phyloP scores from a whole-genome alignment of 345 rosid genomes.

The Gossypioides kirkii region DNA sequence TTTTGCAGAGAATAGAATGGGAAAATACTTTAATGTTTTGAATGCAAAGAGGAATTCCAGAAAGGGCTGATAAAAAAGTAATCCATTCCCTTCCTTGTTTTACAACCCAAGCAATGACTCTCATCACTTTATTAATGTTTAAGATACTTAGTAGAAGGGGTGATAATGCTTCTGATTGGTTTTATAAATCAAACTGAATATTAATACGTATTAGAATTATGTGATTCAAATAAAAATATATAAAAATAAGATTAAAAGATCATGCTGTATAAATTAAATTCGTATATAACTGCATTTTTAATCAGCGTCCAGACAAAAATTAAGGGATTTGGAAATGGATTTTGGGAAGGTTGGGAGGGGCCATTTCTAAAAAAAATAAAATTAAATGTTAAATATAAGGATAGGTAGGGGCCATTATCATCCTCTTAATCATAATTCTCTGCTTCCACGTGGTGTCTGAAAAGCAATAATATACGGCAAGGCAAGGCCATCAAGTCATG shows the following conservation, averaged over 20 bases:
- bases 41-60: too few species aligned
- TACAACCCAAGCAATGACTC: slow-evolving; percentile 5
- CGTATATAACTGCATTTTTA: too few species aligned
- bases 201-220: too few species aligned
- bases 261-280: too few species aligned
- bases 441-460: slow-evolving; percentile 16
- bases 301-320: too few species aligned
- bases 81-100: not conserved
- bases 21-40: not conserved
- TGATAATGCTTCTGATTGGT: too few species aligned
- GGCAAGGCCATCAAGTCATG: slow-evolving; percentile 10
- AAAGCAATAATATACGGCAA: not conserved
- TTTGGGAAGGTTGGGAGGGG: not conserved
- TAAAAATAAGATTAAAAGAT: too few species aligned
- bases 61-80: not conserved
- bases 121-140: not conserved
- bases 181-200: too few species aligned
- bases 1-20: too few species aligned
- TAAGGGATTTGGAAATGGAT: too few species aligned
- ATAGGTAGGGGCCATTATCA: slow-evolving; percentile 2
- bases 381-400: not conserved
- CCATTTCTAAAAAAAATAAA: too few species aligned
- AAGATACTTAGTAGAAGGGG: not conserved
- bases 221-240: too few species aligned
- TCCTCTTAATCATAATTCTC: slow-evolving; percentile 4